These are phyloP conservation scores for Ustanciosporium gigantosporum DNA, from an alignment of 1,284 basidiomycete species.

Conservation along the genomic window DNA sequence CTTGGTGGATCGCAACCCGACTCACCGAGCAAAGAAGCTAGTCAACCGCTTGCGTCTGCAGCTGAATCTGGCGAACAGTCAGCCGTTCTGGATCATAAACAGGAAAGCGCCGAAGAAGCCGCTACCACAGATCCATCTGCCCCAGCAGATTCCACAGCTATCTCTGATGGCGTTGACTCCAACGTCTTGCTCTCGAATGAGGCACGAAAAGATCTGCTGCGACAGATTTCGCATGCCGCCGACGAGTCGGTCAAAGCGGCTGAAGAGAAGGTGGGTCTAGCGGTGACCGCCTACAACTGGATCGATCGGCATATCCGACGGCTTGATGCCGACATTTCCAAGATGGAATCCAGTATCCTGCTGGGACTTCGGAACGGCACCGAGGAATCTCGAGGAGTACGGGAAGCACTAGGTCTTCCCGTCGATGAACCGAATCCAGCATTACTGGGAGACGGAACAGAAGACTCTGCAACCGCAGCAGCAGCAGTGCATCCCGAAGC, in stretches of 20 bases:
- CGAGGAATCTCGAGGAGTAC: constrained; percentile 33
- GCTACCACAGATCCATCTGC: neutral
- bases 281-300: constrained; percentile 64
- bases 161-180: neutral
- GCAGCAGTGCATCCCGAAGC: constrained; percentile 7
- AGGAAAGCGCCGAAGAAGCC: neutral
- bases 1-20: constrained; percentile 17
- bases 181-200: constrained; percentile 3
- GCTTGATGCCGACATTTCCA: constrained; percentile 63
- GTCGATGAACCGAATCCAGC: constrained; percentile 4
- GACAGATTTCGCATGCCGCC: constrained; percentile 17
- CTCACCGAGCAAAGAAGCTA: no score
- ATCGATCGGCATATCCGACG: constrained; percentile 65
- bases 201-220: constrained; percentile 7
- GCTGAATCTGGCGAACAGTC: neutral
- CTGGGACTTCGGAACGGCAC: constrained; percentile 46
- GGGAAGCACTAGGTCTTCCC: constrained; percentile 37
- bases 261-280: constrained; percentile 65
- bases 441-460: no score
- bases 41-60: no score
- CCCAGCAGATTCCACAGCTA: no score
- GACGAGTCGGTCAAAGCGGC: constrained; percentile 56
- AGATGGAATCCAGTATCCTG: constrained; percentile 48
- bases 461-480: neutral
- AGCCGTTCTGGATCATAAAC: no score